Conservation (phyloP, 1,284 basidiomycete species). For the Leccinum pachyderme region DNA sequence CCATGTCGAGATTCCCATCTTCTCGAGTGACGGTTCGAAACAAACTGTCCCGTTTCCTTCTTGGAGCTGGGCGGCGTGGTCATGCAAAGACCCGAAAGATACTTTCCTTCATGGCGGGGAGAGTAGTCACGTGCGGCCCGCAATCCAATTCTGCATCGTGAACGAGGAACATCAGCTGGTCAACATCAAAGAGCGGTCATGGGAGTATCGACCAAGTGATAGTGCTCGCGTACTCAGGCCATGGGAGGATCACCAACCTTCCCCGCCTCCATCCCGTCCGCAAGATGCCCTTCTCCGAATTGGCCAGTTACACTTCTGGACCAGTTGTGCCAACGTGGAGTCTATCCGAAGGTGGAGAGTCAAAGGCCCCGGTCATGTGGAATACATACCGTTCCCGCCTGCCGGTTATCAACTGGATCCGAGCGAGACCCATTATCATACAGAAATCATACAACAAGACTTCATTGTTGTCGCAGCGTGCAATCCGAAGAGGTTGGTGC, state of each 20-base stretch:
- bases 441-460: constrained; percentile 16
- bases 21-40: constrained; percentile 3
- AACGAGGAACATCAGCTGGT: constrained; percentile 3
- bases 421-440: background rate
- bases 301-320: constrained; percentile 19
- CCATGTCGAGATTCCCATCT: constrained; percentile 7
- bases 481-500: background rate
- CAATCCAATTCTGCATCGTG: constrained; percentile 14
- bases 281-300: background rate
- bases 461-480: constrained; percentile 18
- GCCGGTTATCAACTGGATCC: background rate
- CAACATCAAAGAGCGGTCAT: constrained; percentile 3
- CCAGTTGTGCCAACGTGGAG: constrained; percentile 9
- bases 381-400: background rate
- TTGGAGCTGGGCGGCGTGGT: constrained; percentile 13
- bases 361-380: background rate
- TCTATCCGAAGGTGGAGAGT: background rate
- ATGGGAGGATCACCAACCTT: background rate
- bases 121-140: background rate
- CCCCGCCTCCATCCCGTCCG: background rate
- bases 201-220: background rate
- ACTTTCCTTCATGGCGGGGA: background rate
- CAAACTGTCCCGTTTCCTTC: constrained; percentile 7
- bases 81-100: background rate
- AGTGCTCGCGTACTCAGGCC: background rate